These are phyloP conservation scores for Epichloe coenophiala DNA, from an alignment of 2,329 filamentous ascomycete species.

Conservation along the genomic window DNA sequence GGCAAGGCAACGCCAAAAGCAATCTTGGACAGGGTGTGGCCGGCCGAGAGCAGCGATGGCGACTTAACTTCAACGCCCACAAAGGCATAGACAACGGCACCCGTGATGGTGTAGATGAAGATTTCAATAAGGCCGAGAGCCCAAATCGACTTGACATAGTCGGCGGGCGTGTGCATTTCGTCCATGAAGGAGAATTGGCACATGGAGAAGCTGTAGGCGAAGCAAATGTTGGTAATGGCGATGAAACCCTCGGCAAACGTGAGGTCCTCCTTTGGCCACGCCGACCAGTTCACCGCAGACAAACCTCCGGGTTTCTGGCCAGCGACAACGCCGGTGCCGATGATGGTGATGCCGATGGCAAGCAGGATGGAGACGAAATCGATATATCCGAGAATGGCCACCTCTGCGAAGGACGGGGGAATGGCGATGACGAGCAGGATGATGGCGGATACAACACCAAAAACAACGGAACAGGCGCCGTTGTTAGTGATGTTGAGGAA, in stretches of 20 bases:
- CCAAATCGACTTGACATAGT: constrained; percentile 42
- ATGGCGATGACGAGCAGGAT: constrained; percentile 32
- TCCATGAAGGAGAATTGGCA: constrained; percentile 41
- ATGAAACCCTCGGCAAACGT: constrained; percentile 43
- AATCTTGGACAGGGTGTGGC: constrained; percentile 44
- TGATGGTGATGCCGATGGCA: constrained; percentile 53
- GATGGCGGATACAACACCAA: constrained; percentile 31
- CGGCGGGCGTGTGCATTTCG: constrained; percentile 35
- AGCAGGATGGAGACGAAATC: constrained; percentile 49
- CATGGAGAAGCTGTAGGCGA: constrained; percentile 49
- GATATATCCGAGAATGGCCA: constrained; percentile 36
- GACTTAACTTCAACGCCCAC: constrained; percentile 49
- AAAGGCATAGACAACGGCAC: constrained; percentile 55
- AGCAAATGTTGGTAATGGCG: constrained; percentile 54
- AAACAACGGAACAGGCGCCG: constrained; percentile 31
- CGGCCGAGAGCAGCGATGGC: constrained; percentile 55
- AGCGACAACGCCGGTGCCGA: constrained; percentile 42
- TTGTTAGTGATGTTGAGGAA: constrained; percentile 51
- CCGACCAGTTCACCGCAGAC: constrained; percentile 25
- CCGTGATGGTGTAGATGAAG: constrained; percentile 51
- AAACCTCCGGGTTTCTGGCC: constrained; percentile 18
- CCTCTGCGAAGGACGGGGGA: constrained; percentile 35
- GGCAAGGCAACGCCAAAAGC: constrained; percentile 58
- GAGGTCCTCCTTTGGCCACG: constrained; percentile 31
- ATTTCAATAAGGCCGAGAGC: constrained; percentile 50